A percentile compares a stretch with the other conserved stretches of the same genome.
These are phyloP conservation scores for Vigna mungo DNA, from an alignment of 306 rosid genomes.

Conservation along the genomic window DNA sequence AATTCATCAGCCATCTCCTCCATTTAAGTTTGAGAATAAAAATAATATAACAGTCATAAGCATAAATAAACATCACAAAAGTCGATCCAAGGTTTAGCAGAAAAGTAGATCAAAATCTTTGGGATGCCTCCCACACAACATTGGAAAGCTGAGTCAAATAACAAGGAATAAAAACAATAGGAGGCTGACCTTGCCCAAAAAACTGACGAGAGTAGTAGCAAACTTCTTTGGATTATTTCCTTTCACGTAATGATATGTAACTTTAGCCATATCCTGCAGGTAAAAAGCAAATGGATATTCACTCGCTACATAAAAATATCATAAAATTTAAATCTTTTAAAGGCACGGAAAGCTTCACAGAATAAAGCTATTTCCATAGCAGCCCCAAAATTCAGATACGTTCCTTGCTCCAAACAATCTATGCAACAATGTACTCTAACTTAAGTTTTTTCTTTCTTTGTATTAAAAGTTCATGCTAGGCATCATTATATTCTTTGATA, in stretches of 20 bases:
- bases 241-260: conserved; percentile 76
- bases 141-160: conserved; percentile 33
- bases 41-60: conserved; percentile 24
- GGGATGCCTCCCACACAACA: conserved; percentile 7
- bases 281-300: conserved; percentile 42
- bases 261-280: conserved; percentile 90
- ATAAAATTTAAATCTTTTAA: conserved; percentile 25
- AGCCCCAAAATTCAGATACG: conserved; percentile 9
- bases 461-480: too few species aligned
- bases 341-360: conserved; percentile 30
- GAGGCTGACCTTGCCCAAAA: conserved; percentile 83
- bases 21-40: conserved; percentile 29
- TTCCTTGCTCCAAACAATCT: conserved; percentile 26
- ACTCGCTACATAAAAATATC: conserved; percentile 23
- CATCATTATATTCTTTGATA: too few species aligned
- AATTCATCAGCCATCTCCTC: conserved; percentile 23
- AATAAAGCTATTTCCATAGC: conserved; percentile 17
- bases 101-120: conserved; percentile 22
- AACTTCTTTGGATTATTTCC: conserved; percentile 85
- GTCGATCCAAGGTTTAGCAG: conserved; percentile 34
- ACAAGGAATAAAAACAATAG: conserved; percentile 9
- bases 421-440: conserved; percentile 3
- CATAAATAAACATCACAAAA: conserved; percentile 29
- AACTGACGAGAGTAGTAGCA: conserved; percentile 76
- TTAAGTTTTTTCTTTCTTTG: background rate